Percentiles rank a stretch among this genome's conserved stretches.
These are phyloP conservation scores for Rhodotorula sphaerocarpa DNA, from an alignment of 768 basidiomycete genomes.

Conservation along the genomic window DNA sequence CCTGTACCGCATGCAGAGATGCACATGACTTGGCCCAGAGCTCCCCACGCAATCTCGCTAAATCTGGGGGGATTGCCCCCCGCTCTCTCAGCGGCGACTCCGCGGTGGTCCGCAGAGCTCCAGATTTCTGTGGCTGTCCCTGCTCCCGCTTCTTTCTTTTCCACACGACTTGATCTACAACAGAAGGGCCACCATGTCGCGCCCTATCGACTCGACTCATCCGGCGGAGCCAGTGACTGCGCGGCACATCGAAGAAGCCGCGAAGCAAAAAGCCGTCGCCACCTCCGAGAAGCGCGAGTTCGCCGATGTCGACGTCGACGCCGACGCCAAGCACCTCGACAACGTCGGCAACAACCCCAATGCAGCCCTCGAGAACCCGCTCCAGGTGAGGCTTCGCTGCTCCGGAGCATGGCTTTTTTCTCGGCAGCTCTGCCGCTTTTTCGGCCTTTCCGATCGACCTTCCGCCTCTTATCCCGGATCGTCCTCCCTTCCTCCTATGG, in stretches of 20 bases:
- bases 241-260: conserved; percentile 5
- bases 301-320: conserved; percentile 2
- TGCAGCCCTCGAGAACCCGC: conserved; percentile 50
- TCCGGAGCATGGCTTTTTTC: neutral
- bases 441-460: too few relatives aligned
- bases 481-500: neutral
- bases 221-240: conserved; percentile 7
- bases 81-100: too few relatives aligned
- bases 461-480: neutral
- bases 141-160: neutral
- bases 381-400: conserved; percentile 39
- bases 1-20: too few relatives aligned
- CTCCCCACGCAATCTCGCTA: too few relatives aligned
- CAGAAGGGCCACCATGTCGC: conserved; percentile 1
- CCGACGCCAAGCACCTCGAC: conserved; percentile 1
- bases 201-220: neutral
- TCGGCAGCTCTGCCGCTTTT: neutral
- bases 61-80: too few relatives aligned
- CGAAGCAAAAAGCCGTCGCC: conserved; percentile 11
- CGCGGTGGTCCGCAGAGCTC: too few relatives aligned
- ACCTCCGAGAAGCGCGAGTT: conserved; percentile 26
- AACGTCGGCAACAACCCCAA: conserved; percentile 2
- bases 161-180: too few relatives aligned
- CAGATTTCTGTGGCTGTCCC: neutral
- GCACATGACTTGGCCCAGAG: too few relatives aligned